These are phyloP conservation scores for Leptographium lundbergii DNA, from an alignment of 2,329 filamentous ascomycete genomes.

Conservation along the genomic window DNA sequence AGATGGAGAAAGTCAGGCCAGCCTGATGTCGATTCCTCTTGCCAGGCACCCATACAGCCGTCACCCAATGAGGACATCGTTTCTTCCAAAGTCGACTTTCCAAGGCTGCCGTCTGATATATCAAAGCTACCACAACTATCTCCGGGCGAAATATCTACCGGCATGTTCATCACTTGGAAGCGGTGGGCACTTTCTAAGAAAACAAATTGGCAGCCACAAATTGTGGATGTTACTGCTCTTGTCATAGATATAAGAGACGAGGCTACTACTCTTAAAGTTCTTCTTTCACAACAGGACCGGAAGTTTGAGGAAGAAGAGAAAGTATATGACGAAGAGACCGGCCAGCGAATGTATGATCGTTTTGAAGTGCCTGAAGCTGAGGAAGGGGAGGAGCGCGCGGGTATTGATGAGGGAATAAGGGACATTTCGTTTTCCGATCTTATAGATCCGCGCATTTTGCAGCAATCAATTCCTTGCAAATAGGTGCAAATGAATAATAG, in stretches of 20 bases:
- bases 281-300: conserved; percentile 58
- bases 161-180: conserved; percentile 59
- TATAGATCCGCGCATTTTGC: conserved; percentile 54
- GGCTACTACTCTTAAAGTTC: conserved; percentile 39
- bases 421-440: conserved; percentile 47
- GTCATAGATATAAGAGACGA: conserved; percentile 44
- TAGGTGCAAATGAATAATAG: background rate
- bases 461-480: conserved; percentile 15
- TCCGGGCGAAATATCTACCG: conserved; percentile 34
- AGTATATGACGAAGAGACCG: conserved; percentile 51
- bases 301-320: conserved; percentile 41
- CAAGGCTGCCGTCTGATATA: conserved; percentile 45
- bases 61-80: conserved; percentile 16
- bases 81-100: conserved; percentile 15
- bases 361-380: conserved; percentile 61
- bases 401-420: conserved; percentile 35
- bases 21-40: conserved; percentile 26
- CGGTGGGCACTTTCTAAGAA: conserved; percentile 47
- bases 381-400: conserved; percentile 37
- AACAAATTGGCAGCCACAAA: conserved; percentile 53
- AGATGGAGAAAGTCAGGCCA: conserved; percentile 32
- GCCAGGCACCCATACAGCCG: conserved; percentile 10
- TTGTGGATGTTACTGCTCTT: conserved; percentile 53
- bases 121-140: conserved; percentile 37
- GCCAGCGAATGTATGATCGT: conserved; percentile 60